These are phyloP conservation scores for Fusarium nurragi DNA, from an alignment of 2,329 filamentous ascomycete genomes.

Conservation along the genomic window DNA sequence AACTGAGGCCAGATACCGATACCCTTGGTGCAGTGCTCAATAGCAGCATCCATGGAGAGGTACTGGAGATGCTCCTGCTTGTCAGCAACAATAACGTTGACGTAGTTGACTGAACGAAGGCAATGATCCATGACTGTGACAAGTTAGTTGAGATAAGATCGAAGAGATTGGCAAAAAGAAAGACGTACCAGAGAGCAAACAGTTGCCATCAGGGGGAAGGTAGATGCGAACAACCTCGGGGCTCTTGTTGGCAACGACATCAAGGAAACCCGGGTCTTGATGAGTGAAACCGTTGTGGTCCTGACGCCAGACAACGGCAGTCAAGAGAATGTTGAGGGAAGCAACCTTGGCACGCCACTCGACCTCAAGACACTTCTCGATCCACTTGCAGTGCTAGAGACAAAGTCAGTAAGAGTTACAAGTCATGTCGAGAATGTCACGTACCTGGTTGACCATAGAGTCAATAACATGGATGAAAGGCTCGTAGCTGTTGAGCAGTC, in stretches of 20 bases:
- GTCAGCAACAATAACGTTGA: slow-evolving; percentile 82
- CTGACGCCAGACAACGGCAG: slow-evolving; percentile 82
- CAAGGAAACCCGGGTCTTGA: slow-evolving; percentile 82
- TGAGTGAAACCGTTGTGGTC: slow-evolving; percentile 88
- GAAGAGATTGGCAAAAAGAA: neutral
- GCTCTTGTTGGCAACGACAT: slow-evolving; percentile 81
- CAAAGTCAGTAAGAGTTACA: slow-evolving; percentile 11
- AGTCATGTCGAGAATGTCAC: slow-evolving; percentile 2
- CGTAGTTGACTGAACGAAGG: slow-evolving; percentile 77
- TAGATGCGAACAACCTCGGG: slow-evolving; percentile 84
- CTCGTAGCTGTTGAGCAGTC: slow-evolving; percentile 82
- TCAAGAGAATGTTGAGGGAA: slow-evolving; percentile 82
- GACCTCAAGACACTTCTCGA: slow-evolving; percentile 83
- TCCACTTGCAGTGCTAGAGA: slow-evolving; percentile 79
- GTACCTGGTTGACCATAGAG: slow-evolving; percentile 81
- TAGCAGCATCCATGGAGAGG: slow-evolving; percentile 75
- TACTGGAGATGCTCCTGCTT: slow-evolving; percentile 83
- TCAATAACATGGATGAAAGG: slow-evolving; percentile 86
- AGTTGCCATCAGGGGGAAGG: slow-evolving; percentile 82
- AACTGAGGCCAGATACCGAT: slow-evolving; percentile 82
- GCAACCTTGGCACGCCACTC: slow-evolving; percentile 78
- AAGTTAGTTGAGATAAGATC: slow-evolving; percentile 23
- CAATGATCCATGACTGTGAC: slow-evolving; percentile 75
- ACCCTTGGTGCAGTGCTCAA: slow-evolving; percentile 81
- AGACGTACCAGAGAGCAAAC: slow-evolving; percentile 67